Conservation (phyloP, 192 early-diverging fungal species). For the Gryganskiella cystojenkinii region DNA sequence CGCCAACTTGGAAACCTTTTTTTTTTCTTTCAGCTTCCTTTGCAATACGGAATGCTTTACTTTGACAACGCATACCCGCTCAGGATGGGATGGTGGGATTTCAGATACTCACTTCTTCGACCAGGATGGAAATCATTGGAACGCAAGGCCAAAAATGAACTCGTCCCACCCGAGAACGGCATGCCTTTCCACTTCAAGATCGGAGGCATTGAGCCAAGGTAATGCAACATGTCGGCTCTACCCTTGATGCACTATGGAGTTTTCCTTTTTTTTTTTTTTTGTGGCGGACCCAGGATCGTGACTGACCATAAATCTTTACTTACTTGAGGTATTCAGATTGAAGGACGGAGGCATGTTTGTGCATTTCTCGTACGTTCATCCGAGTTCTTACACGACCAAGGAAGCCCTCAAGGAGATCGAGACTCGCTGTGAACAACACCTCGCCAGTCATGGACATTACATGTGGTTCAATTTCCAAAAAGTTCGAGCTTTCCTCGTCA, state of each 20-base stretch:
- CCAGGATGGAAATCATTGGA: slow-evolving; percentile 48
- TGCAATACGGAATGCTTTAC: slow-evolving; percentile 46
- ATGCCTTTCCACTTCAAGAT: slow-evolving; percentile 64
- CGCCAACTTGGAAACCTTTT: too few species aligned
- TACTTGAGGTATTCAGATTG: slow-evolving; percentile 25
- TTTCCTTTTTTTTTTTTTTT: background rate
- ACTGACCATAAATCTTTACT: background rate
- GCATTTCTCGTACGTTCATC: slow-evolving; percentile 58
- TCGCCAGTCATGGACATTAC: slow-evolving; percentile 64
- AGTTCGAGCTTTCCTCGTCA: slow-evolving; percentile 73
- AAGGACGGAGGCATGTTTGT: slow-evolving; percentile 68
- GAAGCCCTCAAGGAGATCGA: slow-evolving; percentile 58
- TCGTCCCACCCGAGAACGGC: slow-evolving; percentile 55
- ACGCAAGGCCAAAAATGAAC: slow-evolving; percentile 43
- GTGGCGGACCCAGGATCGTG: background rate
- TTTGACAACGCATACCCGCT: slow-evolving; percentile 53
- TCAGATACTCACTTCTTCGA: slow-evolving; percentile 32
- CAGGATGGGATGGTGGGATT: slow-evolving; percentile 51
- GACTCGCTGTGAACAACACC: slow-evolving; percentile 57
- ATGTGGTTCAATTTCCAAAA: slow-evolving; percentile 76
- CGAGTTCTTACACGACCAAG: slow-evolving; percentile 38
- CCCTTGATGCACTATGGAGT: background rate
- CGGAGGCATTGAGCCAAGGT: slow-evolving; percentile 63
- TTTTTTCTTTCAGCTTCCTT: slow-evolving; percentile 20
- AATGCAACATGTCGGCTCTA: background rate